phyloP scores from a whole-genome alignment of 2,329 filamentous ascomycete species.

The Daldinia sp. region DNA sequence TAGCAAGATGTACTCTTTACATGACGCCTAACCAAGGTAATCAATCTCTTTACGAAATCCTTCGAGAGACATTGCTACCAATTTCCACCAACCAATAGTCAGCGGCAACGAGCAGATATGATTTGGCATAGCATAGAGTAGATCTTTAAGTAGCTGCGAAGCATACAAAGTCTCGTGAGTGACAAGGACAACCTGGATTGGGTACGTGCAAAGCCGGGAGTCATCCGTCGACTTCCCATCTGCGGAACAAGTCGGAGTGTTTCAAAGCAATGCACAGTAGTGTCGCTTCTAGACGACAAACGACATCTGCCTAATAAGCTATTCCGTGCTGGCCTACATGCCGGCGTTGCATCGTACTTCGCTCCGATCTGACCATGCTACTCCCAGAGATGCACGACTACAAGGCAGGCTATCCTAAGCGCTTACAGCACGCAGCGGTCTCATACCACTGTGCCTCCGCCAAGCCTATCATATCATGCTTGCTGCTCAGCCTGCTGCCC shows the following conservation, averaged over 20 bases:
- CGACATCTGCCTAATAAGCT: constrained; percentile 35
- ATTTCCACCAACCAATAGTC: constrained; percentile 26
- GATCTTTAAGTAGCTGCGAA: constrained; percentile 8
- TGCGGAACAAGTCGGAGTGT: constrained; percentile 28
- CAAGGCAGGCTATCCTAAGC: constrained; percentile 21
- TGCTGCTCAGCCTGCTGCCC: constrained; percentile 12
- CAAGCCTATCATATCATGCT: constrained; percentile 26
- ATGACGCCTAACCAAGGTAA: too few relatives aligned
- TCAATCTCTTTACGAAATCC: constrained; percentile 20
- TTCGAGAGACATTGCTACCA: constrained; percentile 21
- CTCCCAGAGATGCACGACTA: constrained; percentile 25
- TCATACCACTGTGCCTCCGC: constrained; percentile 9
- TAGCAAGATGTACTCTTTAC: constrained; percentile 13
- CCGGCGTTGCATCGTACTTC: constrained; percentile 40
- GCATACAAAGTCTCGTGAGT: constrained; percentile 21
- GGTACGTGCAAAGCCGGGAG: constrained; percentile 14
- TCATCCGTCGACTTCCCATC: constrained; percentile 19
- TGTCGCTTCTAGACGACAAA: constrained; percentile 21
- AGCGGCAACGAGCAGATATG: constrained; percentile 10
- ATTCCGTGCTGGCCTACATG: constrained; percentile 26
- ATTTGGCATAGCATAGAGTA: constrained; percentile 4
- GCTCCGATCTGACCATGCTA: constrained; percentile 28
- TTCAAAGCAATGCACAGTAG: constrained; percentile 33
- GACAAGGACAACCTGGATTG: constrained; percentile 16
- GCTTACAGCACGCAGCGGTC: constrained; percentile 12